Conservation (phyloP, 768 basidiomycete species). For the Hygrocybe coccinea region DNA sequence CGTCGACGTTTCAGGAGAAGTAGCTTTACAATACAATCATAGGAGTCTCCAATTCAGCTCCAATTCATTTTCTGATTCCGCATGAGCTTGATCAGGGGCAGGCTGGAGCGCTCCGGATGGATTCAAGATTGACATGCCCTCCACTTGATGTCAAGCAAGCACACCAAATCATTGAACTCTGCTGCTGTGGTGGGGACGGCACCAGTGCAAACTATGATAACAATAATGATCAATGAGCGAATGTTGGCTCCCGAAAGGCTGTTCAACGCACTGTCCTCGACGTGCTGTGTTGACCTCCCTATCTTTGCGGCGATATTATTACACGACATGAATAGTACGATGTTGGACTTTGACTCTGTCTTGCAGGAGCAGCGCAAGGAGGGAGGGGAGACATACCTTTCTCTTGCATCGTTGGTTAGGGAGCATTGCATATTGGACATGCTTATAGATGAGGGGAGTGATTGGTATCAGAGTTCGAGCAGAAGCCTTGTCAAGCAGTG, state of each 20-base stretch:
- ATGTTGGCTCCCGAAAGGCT: not conserved
- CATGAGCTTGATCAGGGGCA: too few species aligned
- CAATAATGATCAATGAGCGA: too few species aligned
- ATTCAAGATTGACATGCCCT: constrained; percentile 22
- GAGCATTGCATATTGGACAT: not conserved
- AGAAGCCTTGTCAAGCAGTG: not conserved
- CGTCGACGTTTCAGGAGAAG: too few species aligned
- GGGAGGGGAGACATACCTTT: too few species aligned
- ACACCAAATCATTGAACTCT: constrained; percentile 49
- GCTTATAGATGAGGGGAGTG: too few species aligned
- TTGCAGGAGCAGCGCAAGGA: not conserved
- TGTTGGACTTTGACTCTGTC: not conserved
- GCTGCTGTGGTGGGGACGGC: constrained; percentile 32
- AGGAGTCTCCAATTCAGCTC: too few species aligned
- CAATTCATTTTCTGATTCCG: too few species aligned
- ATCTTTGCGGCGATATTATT: constrained; percentile 43
- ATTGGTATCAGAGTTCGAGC: not conserved
- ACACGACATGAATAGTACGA: constrained; percentile 37
- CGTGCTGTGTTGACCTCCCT: constrained; percentile 40
- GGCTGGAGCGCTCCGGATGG: too few species aligned
- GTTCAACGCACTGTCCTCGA: constrained; percentile 47
- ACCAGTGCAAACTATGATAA: too few species aligned
- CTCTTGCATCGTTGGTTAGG: not conserved
- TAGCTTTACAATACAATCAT: too few species aligned
- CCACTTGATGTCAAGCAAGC: constrained; percentile 36